Percentiles rank a stretch among this genome's conserved stretches.
phyloP scores from a whole-genome alignment of 768 basidiomycete species.

The Tricholoma terreum region DNA sequence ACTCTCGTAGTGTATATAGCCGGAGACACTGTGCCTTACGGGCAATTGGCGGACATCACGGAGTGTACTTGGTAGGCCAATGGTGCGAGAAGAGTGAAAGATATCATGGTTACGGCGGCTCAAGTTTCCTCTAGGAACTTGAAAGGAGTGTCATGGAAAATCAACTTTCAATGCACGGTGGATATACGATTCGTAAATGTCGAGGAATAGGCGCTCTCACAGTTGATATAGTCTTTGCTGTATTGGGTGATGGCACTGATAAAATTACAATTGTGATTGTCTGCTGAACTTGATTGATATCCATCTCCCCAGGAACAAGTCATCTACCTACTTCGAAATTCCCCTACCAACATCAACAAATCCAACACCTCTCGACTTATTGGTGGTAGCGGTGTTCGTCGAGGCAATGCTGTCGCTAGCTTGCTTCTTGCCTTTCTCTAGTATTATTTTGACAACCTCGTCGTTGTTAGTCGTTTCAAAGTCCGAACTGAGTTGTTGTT shows the following conservation, averaged over 20 bases:
- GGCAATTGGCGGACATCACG: too few relatives aligned
- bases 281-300: background rate
- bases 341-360: constrained; percentile 1
- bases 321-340: background rate
- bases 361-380: constrained; percentile 22
- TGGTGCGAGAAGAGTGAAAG: too few relatives aligned
- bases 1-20: too few relatives aligned
- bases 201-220: too few relatives aligned
- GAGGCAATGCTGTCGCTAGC: constrained; percentile 43
- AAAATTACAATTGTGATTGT: background rate
- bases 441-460: constrained; percentile 57
- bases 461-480: constrained; percentile 66
- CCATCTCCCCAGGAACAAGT: background rate
- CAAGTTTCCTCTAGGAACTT: too few relatives aligned
- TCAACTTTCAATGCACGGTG: too few relatives aligned
- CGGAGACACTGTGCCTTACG: too few relatives aligned
- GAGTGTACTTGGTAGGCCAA: too few relatives aligned
- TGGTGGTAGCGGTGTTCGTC: constrained; percentile 12
- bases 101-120: too few relatives aligned
- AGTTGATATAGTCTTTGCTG: too few relatives aligned
- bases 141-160: too few relatives aligned
- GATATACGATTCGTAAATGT: too few relatives aligned
- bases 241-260: background rate
- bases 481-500: constrained; percentile 74
- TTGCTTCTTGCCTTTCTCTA: constrained; percentile 64